Percentiles rank a stretch among this genome's conserved stretches.
Evolutionary conservation across 2,329 filamentous ascomycete genomes (phyloP).

Genomic region (Bipolaris sorokiniana): DNA sequence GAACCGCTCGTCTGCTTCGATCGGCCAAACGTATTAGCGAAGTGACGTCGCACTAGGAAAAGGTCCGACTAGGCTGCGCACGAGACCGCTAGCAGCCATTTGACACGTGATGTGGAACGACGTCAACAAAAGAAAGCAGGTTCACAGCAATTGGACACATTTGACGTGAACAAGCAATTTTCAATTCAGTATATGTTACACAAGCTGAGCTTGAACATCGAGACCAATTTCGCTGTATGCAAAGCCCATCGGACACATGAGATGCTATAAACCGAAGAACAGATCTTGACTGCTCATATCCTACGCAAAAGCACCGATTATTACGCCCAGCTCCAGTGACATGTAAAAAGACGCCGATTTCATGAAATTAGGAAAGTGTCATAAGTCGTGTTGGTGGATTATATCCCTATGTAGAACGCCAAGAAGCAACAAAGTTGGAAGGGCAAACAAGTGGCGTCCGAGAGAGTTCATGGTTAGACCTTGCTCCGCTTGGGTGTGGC

Average conservation of each 20-base stretch:
- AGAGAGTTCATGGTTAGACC: constrained; percentile 17
- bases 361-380: constrained; percentile 12
- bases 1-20: constrained; percentile 10
- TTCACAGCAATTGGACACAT: not conserved
- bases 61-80: constrained; percentile 15
- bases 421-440: constrained; percentile 1
- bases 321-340: constrained; percentile 21
- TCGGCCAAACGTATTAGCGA: constrained; percentile 28
- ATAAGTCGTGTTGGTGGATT: constrained; percentile 8
- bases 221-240: constrained; percentile 23
- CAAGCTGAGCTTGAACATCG: constrained; percentile 20
- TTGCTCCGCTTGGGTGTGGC: constrained; percentile 49
- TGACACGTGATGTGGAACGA: not conserved
- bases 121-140: not conserved
- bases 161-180: not conserved
- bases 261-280: constrained; percentile 15
- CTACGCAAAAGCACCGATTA: constrained; percentile 14
- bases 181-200: constrained; percentile 27
- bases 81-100: too few species aligned
- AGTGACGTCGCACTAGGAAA: constrained; percentile 26
- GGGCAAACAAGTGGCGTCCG: not conserved
- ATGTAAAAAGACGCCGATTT: constrained; percentile 10
- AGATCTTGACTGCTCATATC: constrained; percentile 15
- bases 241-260: constrained; percentile 18
- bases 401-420: constrained; percentile 14